A percentile compares a stretch with the other conserved stretches of the same genome.
These are phyloP conservation scores for Aurantiochytrium sp. DNA, from an alignment of 108 stramenopile genomes.

Conservation along the genomic window DNA sequence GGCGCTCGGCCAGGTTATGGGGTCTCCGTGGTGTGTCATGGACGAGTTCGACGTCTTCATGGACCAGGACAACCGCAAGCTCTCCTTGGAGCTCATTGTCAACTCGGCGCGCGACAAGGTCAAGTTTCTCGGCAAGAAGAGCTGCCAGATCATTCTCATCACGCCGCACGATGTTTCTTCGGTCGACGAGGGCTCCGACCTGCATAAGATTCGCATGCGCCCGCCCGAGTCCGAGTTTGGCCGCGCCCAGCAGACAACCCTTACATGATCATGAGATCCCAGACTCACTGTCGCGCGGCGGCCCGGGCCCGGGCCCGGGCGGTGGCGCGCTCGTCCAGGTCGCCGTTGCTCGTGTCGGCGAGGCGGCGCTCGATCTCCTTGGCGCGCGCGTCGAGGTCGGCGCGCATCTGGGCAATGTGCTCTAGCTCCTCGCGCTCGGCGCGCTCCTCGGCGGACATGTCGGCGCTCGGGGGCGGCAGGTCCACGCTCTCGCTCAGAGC, in stretches of 20 bases:
- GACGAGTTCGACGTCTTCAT: constrained; percentile 98
- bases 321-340: constrained; percentile 14
- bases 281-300: no score
- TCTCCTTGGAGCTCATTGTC: constrained; percentile 72
- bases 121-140: constrained; percentile 47
- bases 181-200: not conserved
- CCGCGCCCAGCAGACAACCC: not conserved
- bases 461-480: not conserved
- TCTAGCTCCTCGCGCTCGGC: constrained; percentile 19
- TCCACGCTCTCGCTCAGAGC: not conserved
- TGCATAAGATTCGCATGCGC: not conserved
- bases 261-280: not conserved
- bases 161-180: constrained; percentile 77
- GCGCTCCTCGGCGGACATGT: constrained; percentile 15
- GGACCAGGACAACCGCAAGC: constrained; percentile 78
- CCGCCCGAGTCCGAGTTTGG: not conserved
- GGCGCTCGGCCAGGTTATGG: constrained; percentile 78
- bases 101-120: not conserved
- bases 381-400: constrained; percentile 17
- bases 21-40: constrained; percentile 93
- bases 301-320: no score
- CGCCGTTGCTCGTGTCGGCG: not conserved
- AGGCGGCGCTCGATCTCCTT: not conserved
- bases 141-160: constrained; percentile 90
- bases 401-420: not conserved